phyloP scores from a whole-genome alignment of 352 stramenopile genomes.

The Elongisporangium undulatum region DNA sequence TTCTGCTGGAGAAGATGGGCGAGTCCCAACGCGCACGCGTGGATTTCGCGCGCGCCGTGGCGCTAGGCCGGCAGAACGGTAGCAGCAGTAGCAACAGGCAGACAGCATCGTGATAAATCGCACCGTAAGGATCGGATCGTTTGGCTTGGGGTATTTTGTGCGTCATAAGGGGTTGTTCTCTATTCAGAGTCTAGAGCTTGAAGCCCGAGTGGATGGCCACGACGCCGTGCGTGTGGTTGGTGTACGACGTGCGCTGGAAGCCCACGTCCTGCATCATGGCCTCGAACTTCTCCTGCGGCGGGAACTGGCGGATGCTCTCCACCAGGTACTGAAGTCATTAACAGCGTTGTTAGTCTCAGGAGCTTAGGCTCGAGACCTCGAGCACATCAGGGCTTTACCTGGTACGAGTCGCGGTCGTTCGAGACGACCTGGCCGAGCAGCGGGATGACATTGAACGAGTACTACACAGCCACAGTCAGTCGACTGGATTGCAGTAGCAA shows the following conservation, averaged over 20 bases:
- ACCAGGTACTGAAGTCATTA: conserved; percentile 83
- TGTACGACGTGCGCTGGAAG: conserved; percentile 92
- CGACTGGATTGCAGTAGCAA: neutral
- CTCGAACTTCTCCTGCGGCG: conserved; percentile 95
- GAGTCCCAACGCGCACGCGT: conserved; percentile 26
- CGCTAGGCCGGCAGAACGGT: conserved; percentile 7
- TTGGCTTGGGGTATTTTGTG: neutral
- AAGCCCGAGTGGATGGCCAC: conserved; percentile 97
- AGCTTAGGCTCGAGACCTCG: neutral
- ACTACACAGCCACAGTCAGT: conserved; percentile 39
- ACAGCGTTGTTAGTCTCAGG: neutral
- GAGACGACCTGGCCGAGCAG: conserved; percentile 92
- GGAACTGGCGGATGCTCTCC: conserved; percentile 99
- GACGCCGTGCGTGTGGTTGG: conserved; percentile 97
- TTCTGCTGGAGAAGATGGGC: conserved; percentile 72
- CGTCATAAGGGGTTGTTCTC: neutral
- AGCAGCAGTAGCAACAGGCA: conserved; percentile 1
- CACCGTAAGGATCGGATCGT: neutral
- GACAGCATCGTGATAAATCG: neutral
- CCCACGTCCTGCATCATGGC: conserved; percentile 93
- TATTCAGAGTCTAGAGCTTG: conserved; percentile 67
- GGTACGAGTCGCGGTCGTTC: conserved; percentile 96
- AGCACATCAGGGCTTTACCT: conserved; percentile 42
- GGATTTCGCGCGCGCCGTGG: conserved; percentile 28
- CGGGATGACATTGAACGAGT: conserved; percentile 99